Percentiles rank a stretch among this genome's conserved stretches.
Conservation (phyloP, 441 rosid genomes). For the Pelargonium fulgidum region DNA sequence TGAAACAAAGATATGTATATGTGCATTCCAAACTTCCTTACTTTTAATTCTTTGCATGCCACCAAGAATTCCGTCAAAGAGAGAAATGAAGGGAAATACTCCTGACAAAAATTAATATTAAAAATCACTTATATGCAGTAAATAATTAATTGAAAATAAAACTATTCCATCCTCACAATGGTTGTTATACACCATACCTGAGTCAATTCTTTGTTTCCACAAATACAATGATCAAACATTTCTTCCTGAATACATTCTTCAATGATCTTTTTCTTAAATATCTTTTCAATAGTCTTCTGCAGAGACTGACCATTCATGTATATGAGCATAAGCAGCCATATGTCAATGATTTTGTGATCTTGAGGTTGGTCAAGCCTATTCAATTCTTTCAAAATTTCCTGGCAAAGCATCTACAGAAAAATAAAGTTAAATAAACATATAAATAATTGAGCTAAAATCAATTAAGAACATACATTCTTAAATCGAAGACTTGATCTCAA, state of each 20-base stretch:
- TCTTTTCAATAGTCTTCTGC: slow-evolving; percentile 51
- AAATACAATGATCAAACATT: slow-evolving; percentile 67
- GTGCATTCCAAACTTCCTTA: slow-evolving; percentile 64
- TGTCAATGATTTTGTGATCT: slow-evolving; percentile 70
- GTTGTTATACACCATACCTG: slow-evolving; percentile 35
- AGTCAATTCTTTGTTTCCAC: slow-evolving; percentile 57
- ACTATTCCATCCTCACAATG: slow-evolving; percentile 8
- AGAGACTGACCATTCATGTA: slow-evolving; percentile 55
- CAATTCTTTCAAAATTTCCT: slow-evolving; percentile 71
- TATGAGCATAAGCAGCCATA: slow-evolving; percentile 71
- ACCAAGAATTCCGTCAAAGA: slow-evolving; percentile 66
- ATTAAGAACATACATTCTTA: slow-evolving; percentile 49
- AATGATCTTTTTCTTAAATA: slow-evolving; percentile 65
- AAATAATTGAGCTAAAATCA: slow-evolving; percentile 17
- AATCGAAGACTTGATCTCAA: slow-evolving; percentile 74
- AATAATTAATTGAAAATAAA: slow-evolving; percentile 11
- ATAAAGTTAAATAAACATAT: slow-evolving; percentile 11
- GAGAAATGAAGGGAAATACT: slow-evolving; percentile 60
- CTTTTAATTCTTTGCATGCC: slow-evolving; percentile 71
- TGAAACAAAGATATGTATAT: slow-evolving; percentile 54
- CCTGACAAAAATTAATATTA: slow-evolving; percentile 33
- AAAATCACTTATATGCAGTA: neutral
- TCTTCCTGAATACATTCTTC: slow-evolving; percentile 54
- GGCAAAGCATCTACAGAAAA: slow-evolving; percentile 53
- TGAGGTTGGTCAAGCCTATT: slow-evolving; percentile 53